phyloP scores from a whole-genome alignment of 495 filamentous ascomycete species.

The Talaromyces borbonicus region DNA sequence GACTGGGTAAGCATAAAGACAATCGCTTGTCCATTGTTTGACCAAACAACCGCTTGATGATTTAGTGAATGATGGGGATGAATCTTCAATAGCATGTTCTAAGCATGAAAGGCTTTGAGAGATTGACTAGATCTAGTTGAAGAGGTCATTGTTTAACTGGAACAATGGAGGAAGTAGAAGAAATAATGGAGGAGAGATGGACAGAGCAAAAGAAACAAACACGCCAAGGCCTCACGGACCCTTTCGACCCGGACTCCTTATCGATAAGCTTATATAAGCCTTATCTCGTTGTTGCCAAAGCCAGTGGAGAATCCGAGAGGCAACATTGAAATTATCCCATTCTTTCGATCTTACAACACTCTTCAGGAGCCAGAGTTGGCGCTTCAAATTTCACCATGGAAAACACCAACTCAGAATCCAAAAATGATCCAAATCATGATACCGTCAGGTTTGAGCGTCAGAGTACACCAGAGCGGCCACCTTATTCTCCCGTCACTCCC shows the following conservation, averaged over 20 bases:
- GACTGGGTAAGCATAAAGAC: too few relatives aligned
- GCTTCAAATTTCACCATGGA: too few relatives aligned
- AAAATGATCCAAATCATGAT: background rate
- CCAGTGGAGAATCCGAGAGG: background rate
- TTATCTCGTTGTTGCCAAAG: background rate
- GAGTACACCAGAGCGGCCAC: slow-evolving; percentile 35
- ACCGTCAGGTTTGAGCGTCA: slow-evolving; percentile 17
- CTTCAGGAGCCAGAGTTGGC: background rate
- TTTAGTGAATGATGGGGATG: too few relatives aligned
- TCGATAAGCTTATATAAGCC: slow-evolving; percentile 3
- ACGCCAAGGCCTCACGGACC: too few relatives aligned
- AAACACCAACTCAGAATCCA: background rate
- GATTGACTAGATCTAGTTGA: too few relatives aligned
- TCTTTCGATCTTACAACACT: background rate
- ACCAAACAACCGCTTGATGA: too few relatives aligned
- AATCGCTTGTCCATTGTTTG: too few relatives aligned
- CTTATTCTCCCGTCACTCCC: slow-evolving; percentile 40
- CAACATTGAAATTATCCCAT: background rate
- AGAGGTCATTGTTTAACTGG: too few relatives aligned
- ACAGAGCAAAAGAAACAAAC: background rate
- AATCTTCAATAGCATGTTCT: too few relatives aligned
- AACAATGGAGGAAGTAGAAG: too few relatives aligned
- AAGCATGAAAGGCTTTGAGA: too few relatives aligned
- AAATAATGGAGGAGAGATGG: background rate
- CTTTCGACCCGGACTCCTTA: background rate